These are phyloP conservation scores for Fragaria iinumae DNA, from an alignment of 306 rosid genomes.

Conservation along the genomic window DNA sequence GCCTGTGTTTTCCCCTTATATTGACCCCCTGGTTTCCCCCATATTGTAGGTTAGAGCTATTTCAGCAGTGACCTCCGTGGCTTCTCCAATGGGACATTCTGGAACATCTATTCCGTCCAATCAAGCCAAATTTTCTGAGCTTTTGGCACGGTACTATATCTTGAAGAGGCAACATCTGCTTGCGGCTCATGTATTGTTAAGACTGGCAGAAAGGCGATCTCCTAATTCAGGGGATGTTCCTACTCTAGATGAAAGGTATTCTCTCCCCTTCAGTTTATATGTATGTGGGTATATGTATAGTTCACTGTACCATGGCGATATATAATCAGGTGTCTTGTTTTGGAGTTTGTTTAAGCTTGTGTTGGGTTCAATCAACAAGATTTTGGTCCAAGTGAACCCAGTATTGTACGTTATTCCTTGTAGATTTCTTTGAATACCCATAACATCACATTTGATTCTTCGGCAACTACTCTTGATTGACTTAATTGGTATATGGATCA, in stretches of 20 bases:
- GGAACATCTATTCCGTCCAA: conserved; percentile 51
- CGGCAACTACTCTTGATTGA: not conserved
- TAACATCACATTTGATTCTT: not conserved
- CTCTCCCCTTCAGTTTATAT: conserved; percentile 5
- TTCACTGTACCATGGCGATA: not conserved
- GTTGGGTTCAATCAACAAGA: not conserved
- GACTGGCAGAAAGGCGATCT: conserved; percentile 84
- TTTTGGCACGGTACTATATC: conserved; percentile 87
- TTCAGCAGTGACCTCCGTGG: conserved; percentile 52
- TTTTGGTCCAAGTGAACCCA: not conserved
- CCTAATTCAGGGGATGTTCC: conserved; percentile 58
- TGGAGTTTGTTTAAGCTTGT: not conserved
- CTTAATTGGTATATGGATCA: not conserved
- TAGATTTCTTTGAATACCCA: not conserved
- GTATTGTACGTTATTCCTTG: not conserved
- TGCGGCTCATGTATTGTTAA: conserved; percentile 84
- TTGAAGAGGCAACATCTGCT: conserved; percentile 87
- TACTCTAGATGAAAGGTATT: conserved; percentile 74
- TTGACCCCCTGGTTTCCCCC: conserved; percentile 24
- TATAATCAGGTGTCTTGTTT: not conserved
- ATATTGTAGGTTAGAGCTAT: conserved; percentile 63
- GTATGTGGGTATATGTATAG: not conserved
- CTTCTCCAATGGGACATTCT: conserved; percentile 61
- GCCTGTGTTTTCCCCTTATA: conserved; percentile 11
- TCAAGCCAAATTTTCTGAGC: conserved; percentile 79